These are phyloP conservation scores for Boletus coccyginus DNA, from an alignment of 768 basidiomycete genomes.

Conservation along the genomic window DNA sequence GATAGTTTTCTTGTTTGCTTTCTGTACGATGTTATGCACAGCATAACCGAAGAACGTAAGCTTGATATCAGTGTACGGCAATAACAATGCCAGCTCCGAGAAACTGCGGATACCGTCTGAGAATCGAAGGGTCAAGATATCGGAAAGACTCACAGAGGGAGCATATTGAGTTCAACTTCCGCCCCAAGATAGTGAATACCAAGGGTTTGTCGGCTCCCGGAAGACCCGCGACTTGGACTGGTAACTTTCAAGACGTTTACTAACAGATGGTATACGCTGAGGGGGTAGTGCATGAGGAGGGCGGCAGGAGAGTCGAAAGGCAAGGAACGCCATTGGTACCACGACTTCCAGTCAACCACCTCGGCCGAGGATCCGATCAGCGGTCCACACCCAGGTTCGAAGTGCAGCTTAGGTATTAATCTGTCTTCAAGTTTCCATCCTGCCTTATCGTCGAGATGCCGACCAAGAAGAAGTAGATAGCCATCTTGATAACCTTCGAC, in stretches of 20 bases:
- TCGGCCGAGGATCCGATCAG: constrained; percentile 26
- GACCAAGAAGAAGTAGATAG: constrained; percentile 31
- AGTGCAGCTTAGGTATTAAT: constrained; percentile 35
- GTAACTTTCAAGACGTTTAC: constrained; percentile 34
- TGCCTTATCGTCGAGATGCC: constrained; percentile 30
- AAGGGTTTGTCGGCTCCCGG: constrained; percentile 26
- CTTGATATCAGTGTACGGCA: constrained; percentile 44
- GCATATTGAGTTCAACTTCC: constrained; percentile 38
- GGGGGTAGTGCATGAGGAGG: constrained; percentile 43
- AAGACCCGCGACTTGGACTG: constrained; percentile 19
- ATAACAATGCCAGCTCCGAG: constrained; percentile 43
- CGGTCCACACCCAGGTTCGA: constrained; percentile 26
- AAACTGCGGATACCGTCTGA: constrained; percentile 31
- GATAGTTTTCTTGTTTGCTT: constrained; percentile 31
- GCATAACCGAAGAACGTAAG: constrained; percentile 40
- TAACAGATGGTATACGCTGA: constrained; percentile 40
- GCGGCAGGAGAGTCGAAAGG: constrained; percentile 42
- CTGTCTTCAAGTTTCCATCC: constrained; percentile 37
- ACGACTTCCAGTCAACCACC: constrained; percentile 42
- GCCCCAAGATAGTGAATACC: constrained; percentile 38
- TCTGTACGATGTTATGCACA: constrained; percentile 31
- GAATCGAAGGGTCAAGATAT: not conserved
- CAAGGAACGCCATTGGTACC: constrained; percentile 45
- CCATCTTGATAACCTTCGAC: constrained; percentile 31
- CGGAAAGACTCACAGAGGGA: constrained; percentile 36